Conservation (phyloP, 371 early-diverging fungal genomes). For the Gilbertella persicaria region DNA sequence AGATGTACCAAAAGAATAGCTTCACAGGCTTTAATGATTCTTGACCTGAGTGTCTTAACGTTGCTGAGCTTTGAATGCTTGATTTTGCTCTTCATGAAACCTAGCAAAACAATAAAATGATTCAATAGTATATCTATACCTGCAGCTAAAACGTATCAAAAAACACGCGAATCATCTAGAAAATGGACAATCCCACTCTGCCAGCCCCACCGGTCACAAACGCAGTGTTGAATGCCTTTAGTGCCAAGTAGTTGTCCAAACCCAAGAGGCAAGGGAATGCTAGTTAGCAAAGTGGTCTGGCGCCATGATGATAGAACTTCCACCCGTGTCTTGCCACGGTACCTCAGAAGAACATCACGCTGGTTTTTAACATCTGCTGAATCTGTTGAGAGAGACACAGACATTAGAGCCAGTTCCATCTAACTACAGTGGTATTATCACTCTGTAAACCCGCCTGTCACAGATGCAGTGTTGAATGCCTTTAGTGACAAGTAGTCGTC, state of each 20-base stretch:
- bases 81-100: too few species aligned
- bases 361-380: conserved; percentile 12
- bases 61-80: too few species aligned
- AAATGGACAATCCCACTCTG: conserved; percentile 10
- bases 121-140: too few species aligned
- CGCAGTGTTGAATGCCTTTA: conserved; percentile 7
- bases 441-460: conserved; percentile 3
- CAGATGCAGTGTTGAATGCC: conserved; percentile 5
- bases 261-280: conserved; percentile 16
- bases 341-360: conserved; percentile 10
- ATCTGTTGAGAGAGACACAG: conserved; percentile 9
- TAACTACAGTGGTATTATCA: too few species aligned
- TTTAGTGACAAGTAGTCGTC: conserved; percentile 9
- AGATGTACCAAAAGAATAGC: too few species aligned
- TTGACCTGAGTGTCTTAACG: too few species aligned
- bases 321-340: conserved; percentile 1
- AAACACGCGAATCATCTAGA: too few species aligned
- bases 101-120: too few species aligned
- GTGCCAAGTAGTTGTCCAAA: conserved; percentile 14
- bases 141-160: too few species aligned
- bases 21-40: too few species aligned
- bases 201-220: conserved; percentile 6
- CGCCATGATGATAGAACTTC: conserved; percentile 10
- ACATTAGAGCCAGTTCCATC: conserved; percentile 1
- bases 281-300: conserved; percentile 10